These are phyloP conservation scores for Phlebiopsis gigantea DNA, from an alignment of 768 basidiomycete genomes.

Conservation along the genomic window DNA sequence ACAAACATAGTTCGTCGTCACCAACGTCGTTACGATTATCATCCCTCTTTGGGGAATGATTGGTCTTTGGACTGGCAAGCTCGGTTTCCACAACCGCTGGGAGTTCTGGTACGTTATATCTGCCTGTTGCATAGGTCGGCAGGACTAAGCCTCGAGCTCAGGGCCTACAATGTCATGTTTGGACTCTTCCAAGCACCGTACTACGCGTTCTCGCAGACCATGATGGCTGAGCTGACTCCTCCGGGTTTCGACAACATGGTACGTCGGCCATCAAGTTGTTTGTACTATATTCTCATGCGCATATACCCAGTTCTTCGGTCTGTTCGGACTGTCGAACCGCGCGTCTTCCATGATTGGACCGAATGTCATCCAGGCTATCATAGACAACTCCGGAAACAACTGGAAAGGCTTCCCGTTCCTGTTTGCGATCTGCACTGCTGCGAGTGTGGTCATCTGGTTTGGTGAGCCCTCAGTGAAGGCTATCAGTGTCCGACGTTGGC, in stretches of 20 bases:
- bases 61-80: conserved; percentile 71
- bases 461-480: conserved; percentile 25
- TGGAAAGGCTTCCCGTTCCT: conserved; percentile 86
- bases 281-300: not conserved
- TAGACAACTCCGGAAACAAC: conserved; percentile 63
- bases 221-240: conserved; percentile 87
- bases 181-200: conserved; percentile 85
- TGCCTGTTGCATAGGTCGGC: conserved; percentile 3
- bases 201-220: conserved; percentile 80
- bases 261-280: not conserved
- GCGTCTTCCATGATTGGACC: conserved; percentile 87
- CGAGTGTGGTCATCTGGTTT: conserved; percentile 79
- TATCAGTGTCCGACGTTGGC: too few relatives aligned
- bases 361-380: conserved; percentile 81
- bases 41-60: conserved; percentile 87
- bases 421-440: conserved; percentile 61
- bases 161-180: conserved; percentile 76
- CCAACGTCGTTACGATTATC: conserved; percentile 69
- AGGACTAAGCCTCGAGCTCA: conserved; percentile 19
- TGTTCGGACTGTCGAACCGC: conserved; percentile 80
- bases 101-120: conserved; percentile 67
- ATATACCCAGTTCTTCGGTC: conserved; percentile 66
- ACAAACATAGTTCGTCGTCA: conserved; percentile 56
- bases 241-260: conserved; percentile 85
- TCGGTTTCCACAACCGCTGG: conserved; percentile 82